Conservation (phyloP, 108 stramenopile genomes). For the Cyclotella atomus region DNA sequence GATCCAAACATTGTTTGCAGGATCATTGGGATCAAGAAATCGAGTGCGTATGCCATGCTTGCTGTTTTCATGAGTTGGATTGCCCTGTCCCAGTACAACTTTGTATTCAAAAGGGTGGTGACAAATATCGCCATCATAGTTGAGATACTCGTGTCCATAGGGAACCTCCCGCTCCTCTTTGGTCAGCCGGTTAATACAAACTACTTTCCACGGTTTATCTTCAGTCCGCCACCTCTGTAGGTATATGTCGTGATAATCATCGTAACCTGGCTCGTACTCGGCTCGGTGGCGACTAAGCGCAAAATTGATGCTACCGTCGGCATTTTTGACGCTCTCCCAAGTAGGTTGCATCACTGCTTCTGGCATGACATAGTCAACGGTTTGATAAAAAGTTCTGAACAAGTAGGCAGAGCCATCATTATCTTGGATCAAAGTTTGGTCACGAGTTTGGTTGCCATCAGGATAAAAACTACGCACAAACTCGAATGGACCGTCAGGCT, state of each 20-base stretch:
- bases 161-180: constrained; percentile 54
- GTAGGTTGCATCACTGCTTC: constrained; percentile 86
- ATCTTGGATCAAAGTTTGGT: constrained; percentile 71
- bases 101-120: constrained; percentile 76
- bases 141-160: constrained; percentile 53
- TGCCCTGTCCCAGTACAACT: constrained; percentile 69
- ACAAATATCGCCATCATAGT: constrained; percentile 70
- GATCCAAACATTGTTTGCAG: constrained; percentile 72
- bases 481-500: constrained; percentile 78
- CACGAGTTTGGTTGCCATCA: constrained; percentile 88
- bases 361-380: constrained; percentile 79
- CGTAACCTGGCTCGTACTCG: constrained; percentile 77
- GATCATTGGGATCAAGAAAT: constrained; percentile 73
- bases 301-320: constrained; percentile 67
- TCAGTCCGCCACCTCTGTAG: constrained; percentile 82
- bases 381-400: constrained; percentile 77
- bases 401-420: constrained; percentile 65
- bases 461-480: constrained; percentile 80
- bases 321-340: constrained; percentile 86
- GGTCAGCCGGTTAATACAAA: constrained; percentile 70
- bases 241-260: constrained; percentile 90
- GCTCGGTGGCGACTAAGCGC: constrained; percentile 86
- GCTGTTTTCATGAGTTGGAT: constrained; percentile 43
- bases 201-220: constrained; percentile 77
- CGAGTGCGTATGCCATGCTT: constrained; percentile 63